These are phyloP conservation scores for Gymnopilus junonius DNA, from an alignment of 768 basidiomycete species.

Conservation along the genomic window DNA sequence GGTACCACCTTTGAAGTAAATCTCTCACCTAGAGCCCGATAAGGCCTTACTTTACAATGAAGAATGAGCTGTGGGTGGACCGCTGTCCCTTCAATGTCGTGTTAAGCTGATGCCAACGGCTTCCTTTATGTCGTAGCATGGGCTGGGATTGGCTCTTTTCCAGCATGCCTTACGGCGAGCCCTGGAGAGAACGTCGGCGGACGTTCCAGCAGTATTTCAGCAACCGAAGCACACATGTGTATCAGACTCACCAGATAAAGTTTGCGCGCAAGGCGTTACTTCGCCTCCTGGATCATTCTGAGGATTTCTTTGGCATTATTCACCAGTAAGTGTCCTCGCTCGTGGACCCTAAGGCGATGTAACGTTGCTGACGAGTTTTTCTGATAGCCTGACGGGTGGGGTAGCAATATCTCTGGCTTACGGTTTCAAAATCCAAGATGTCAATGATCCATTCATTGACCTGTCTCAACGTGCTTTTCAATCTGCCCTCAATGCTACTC, in stretches of 20 bases:
- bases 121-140: slow-evolving; percentile 32
- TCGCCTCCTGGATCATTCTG: slow-evolving; percentile 35
- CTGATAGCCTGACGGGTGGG: slow-evolving; percentile 40
- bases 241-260: slow-evolving; percentile 32
- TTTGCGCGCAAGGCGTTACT: slow-evolving; percentile 35
- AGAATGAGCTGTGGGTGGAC: slow-evolving; percentile 14
- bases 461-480: slow-evolving; percentile 43
- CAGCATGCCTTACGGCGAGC: slow-evolving; percentile 42
- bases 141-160: slow-evolving; percentile 44
- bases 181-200: slow-evolving; percentile 45
- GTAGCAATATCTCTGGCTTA: slow-evolving; percentile 47
- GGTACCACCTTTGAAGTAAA: neutral
- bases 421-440: slow-evolving; percentile 43
- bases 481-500: slow-evolving; percentile 32
- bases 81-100: neutral
- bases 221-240: slow-evolving; percentile 30
- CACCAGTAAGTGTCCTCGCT: slow-evolving; percentile 36
- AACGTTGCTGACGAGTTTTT: slow-evolving; percentile 36
- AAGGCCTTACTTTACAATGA: slow-evolving; percentile 33
- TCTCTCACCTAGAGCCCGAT: neutral
- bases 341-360: neutral
- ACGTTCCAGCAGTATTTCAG: slow-evolving; percentile 47
- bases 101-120: neutral
- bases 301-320: slow-evolving; percentile 37
- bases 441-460: slow-evolving; percentile 47